These are phyloP conservation scores for Phytophthora pseudosyringae DNA, from an alignment of 352 stramenopile genomes.

Conservation along the genomic window DNA sequence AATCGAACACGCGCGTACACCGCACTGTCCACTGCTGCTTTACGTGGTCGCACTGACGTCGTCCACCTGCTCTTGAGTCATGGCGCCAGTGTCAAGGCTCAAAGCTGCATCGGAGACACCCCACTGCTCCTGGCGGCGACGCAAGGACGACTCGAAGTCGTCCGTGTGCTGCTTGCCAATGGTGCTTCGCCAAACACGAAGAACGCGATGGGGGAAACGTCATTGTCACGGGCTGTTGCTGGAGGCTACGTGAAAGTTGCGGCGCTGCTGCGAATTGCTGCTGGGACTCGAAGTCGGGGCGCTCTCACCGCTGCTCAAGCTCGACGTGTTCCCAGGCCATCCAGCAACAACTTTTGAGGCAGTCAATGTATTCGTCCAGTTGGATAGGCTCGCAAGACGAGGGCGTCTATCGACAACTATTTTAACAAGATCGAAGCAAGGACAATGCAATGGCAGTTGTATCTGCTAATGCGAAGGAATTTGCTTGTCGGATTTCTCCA, in stretches of 20 bases:
- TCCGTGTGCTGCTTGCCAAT: conserved; percentile 25
- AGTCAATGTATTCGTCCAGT: conserved; percentile 22
- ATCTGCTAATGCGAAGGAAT: no score
- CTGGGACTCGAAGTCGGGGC: conserved; percentile 17
- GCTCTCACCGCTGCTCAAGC: conserved; percentile 12
- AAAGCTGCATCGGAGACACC: conserved; percentile 34
- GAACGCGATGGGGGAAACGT: conserved; percentile 32
- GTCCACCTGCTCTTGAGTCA: conserved; percentile 31
- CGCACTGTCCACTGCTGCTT: conserved; percentile 29
- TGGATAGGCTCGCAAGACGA: no score
- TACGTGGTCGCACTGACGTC: conserved; percentile 24
- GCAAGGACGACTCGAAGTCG: conserved; percentile 31
- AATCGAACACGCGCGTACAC: conserved; percentile 39
- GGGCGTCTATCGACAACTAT: no score
- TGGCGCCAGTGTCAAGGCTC: conserved; percentile 18
- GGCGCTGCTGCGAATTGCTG: conserved; percentile 28
- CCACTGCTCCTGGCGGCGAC: conserved; percentile 33
- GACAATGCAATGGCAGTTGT: no score
- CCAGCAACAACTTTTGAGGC: background rate
- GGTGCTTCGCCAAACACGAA: conserved; percentile 15
- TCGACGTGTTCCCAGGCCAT: conserved; percentile 1
- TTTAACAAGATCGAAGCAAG: no score
- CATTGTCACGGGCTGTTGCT: conserved; percentile 29
- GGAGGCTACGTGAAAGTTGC: conserved; percentile 33
- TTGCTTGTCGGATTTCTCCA: no score